These are phyloP conservation scores for Phaffia rhodozyma DNA, from an alignment of 1,284 basidiomycete genomes.

Conservation along the genomic window DNA sequence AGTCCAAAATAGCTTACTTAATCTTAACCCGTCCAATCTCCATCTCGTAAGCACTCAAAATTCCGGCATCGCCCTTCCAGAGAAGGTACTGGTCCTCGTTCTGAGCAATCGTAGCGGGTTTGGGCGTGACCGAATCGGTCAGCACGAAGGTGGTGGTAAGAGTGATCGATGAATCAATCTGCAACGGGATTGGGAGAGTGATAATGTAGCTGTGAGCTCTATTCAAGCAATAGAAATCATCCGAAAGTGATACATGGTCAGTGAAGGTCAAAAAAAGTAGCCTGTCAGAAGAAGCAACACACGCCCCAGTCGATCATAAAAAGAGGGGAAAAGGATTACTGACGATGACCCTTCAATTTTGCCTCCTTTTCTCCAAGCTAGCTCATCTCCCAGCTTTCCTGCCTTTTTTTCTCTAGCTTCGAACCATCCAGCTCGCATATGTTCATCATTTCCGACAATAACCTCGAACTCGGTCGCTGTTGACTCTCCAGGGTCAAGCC, in stretches of 20 bases:
- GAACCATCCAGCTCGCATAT: slow-evolving; percentile 58
- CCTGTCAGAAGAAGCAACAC: background rate
- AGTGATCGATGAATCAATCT: slow-evolving; percentile 49
- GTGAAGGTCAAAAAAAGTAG: background rate
- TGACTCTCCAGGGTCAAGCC: slow-evolving; percentile 40
- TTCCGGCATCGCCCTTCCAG: slow-evolving; percentile 44
- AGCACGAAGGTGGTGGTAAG: slow-evolving; percentile 63
- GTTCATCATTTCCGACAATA: slow-evolving; percentile 53
- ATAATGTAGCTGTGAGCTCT: slow-evolving; percentile 25
- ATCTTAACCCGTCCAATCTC: slow-evolving; percentile 71
- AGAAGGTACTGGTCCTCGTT: slow-evolving; percentile 66
- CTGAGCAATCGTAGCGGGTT: slow-evolving; percentile 62
- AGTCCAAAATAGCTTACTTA: slow-evolving; percentile 43
- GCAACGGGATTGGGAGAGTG: slow-evolving; percentile 40
- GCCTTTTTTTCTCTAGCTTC: slow-evolving; percentile 58
- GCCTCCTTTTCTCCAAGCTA: slow-evolving; percentile 48
- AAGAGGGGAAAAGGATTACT: no score
- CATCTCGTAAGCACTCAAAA: slow-evolving; percentile 74
- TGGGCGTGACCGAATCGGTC: slow-evolving; percentile 60
- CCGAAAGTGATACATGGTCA: background rate
- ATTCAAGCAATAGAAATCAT: background rate
- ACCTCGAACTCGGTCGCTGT: slow-evolving; percentile 47
- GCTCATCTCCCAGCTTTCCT: slow-evolving; percentile 24
- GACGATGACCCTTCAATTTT: slow-evolving; percentile 38
- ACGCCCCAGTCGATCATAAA: slow-evolving; percentile 2